Evolutionary conservation across 352 stramenopile genomes (phyloP), one percentile per base, ranked within the genome.

Genomic region (Pythium phragmitis): DNA sequence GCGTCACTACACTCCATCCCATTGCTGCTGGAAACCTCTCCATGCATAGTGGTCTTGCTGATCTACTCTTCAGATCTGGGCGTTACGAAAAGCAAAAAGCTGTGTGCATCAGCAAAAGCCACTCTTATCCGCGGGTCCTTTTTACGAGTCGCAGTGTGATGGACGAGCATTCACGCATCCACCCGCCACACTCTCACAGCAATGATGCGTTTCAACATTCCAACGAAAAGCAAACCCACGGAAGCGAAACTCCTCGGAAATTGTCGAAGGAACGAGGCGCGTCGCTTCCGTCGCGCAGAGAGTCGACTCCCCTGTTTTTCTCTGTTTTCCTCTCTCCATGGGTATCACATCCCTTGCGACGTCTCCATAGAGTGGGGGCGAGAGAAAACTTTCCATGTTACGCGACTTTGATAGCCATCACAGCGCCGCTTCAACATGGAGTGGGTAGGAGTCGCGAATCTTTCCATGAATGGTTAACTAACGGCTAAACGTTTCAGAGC

Each of bases 321-420:
- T 55, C 47, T 50, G 0, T 23, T 60, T 21, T 60, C 19, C 26
- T 6, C 17, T 23, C 17, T 14, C n/a, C 26, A 17, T 46, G n/a
- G 26, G 26, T 30, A 30, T 30, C 26, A 30, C 26, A 30, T 28
- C 33, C 33, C 4, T 30, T 30, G 26, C 26, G 26, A 5, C 26
- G 26, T 30, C 26, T 30, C 26, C 26, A 30, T 3, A 30, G 26
- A 30, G 26, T 7, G 36, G 4, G 41, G 26, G 4, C 19, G 26
- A 30, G 26, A 30, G 26, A 51, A 37, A 60, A 60, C 12, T 41
- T 60, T 63, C 46, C 30, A 63, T 42, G 58, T 57, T 60, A 37
- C 49, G 33, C 45, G 49, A 60, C 23, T 54, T 70, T 70, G 64
- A 70, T 70, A 66, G 55, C 64, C 64, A 70, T 70, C 64, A 59